Conservation (phyloP, 768 basidiomycete species). For the Strobilomyces echinocephalus region DNA sequence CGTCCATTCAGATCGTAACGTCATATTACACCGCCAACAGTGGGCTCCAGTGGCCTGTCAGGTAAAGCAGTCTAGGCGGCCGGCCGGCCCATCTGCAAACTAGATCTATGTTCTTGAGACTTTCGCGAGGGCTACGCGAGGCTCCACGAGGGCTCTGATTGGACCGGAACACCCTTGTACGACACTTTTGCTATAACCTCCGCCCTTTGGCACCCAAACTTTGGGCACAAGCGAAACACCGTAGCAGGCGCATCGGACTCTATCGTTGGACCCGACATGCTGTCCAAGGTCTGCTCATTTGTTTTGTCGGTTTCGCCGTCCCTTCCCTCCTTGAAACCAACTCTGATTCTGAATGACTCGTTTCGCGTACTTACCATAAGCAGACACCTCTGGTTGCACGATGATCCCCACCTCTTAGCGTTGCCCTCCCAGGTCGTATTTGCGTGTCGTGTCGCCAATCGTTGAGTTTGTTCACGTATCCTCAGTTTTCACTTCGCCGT, state of each 20-base stretch:
- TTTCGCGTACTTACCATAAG: conserved; percentile 12
- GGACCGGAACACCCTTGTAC: too few species aligned
- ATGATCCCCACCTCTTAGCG: not conserved
- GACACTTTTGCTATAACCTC: too few species aligned
- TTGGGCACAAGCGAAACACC: too few species aligned
- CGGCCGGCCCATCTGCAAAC: too few species aligned
- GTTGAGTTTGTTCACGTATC: not conserved
- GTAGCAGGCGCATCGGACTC: conserved; percentile 14
- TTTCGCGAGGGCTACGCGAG: too few species aligned
- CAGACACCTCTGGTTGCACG: not conserved
- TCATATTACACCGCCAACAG: conserved; percentile 3
- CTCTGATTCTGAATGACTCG: not conserved
- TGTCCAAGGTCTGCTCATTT: not conserved
- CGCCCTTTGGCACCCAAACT: too few species aligned
- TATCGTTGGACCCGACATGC: not conserved
- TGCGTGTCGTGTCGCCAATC: not conserved
- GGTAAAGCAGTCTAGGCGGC: too few species aligned
- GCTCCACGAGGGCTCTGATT: too few species aligned
- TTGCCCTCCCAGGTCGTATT: not conserved
- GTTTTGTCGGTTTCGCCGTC: conserved; percentile 10
- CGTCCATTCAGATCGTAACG: conserved; percentile 10
- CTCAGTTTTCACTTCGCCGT: not conserved
- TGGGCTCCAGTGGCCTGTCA: not conserved
- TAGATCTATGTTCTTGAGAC: too few species aligned
- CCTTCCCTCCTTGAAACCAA: conserved; percentile 17